A percentile compares a stretch with the other conserved stretches of the same genome.
These are phyloP conservation scores for Cenchrus fungigraminus DNA, from an alignment of 176 grass and related monocot species.

Conservation along the genomic window DNA sequence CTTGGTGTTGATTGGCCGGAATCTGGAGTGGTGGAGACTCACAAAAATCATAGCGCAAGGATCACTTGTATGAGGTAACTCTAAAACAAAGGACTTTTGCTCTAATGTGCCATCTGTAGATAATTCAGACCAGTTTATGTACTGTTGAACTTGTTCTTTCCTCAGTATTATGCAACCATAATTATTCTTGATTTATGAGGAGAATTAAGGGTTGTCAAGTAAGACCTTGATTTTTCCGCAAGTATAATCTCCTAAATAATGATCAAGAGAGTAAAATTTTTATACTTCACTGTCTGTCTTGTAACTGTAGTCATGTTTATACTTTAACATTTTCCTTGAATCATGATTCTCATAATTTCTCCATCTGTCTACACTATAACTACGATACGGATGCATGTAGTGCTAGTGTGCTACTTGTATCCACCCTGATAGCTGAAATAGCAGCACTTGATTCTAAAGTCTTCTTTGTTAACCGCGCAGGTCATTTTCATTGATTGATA, in stretches of 20 bases:
- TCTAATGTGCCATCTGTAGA: neutral
- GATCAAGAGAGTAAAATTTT: neutral
- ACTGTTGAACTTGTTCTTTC: neutral
- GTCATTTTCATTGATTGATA: slow-evolving; percentile 69
- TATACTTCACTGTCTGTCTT: neutral
- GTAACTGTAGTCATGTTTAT: neutral
- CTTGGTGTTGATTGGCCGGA: slow-evolving; percentile 34
- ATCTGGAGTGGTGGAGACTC: slow-evolving; percentile 39
- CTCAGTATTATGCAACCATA: slow-evolving; percentile 33
- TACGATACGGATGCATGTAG: neutral
- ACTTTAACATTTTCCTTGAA: neutral
- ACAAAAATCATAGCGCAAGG: slow-evolving; percentile 73
- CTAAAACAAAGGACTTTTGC: neutral
- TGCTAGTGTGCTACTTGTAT: neutral
- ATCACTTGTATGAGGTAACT: slow-evolving; percentile 81
- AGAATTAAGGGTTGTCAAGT: slow-evolving; percentile 1
- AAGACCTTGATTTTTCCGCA: neutral
- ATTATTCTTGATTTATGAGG: neutral
- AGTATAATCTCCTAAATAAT: neutral
- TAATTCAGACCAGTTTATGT: neutral
- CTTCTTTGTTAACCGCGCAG: slow-evolving; percentile 46
- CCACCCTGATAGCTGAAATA: slow-evolving; percentile 11
- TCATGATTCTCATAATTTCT: neutral
- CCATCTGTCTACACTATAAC: neutral
- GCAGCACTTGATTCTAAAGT: neutral